Percentiles rank a stretch among this genome's conserved stretches.
Evolutionary conservation across 257 asterid genomes (phyloP).

Genomic region (Mitragyna speciosa): DNA sequence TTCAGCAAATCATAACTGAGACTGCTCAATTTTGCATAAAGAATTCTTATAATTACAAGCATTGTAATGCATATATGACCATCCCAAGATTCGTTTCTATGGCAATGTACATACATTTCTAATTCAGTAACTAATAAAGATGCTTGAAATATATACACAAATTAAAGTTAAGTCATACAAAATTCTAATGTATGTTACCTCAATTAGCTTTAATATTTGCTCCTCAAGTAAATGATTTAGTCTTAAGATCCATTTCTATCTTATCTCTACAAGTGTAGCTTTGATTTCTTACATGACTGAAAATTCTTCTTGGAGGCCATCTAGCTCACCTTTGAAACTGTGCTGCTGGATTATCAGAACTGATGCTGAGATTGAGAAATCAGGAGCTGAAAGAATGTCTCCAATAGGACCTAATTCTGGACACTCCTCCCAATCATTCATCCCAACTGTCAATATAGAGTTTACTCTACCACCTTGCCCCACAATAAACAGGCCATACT

Average conservation of each 20-base stretch:
- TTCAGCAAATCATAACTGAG: too few species aligned
- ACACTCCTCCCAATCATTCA: constrained; percentile 98
- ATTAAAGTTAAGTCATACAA: not conserved
- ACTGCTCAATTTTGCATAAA: not conserved
- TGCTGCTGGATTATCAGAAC: constrained; percentile 88
- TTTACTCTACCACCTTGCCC: constrained; percentile 87
- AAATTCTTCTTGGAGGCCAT: constrained; percentile 87
- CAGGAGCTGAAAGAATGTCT: constrained; percentile 85
- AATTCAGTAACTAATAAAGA: not conserved
- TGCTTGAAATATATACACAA: not conserved
- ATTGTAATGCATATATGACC: not conserved
- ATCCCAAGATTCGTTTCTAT: not conserved
- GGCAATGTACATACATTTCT: not conserved
- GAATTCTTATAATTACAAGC: not conserved
- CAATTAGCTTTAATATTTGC: not conserved
- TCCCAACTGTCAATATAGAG: constrained; percentile 74
- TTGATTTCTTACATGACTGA: constrained; percentile 58
- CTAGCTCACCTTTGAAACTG: constrained; percentile 72
- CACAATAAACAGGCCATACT: constrained; percentile 77
- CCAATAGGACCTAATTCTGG: constrained; percentile 95
- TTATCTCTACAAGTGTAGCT: not conserved
- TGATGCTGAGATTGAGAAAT: constrained; percentile 71
- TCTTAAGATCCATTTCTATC: not conserved
- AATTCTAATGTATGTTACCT: not conserved
- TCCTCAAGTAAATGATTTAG: not conserved